These are phyloP conservation scores for Cystoisospora suis DNA, from an alignment of 169 alveolate genomes.

Conservation along the genomic window DNA sequence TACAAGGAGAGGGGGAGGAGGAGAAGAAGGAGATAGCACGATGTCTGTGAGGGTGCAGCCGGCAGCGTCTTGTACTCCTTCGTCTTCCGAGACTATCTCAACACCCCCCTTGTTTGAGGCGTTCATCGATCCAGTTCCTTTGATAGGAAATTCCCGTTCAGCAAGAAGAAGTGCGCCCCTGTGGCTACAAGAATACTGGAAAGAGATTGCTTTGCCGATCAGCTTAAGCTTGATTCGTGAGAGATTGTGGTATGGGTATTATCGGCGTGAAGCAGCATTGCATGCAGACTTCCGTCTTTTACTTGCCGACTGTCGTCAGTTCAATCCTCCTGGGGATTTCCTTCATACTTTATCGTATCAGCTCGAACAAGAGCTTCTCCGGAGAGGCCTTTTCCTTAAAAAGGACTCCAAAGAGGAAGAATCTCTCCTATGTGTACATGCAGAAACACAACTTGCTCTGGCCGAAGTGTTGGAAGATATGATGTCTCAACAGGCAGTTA, in stretches of 20 bases:
- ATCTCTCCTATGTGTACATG: background rate
- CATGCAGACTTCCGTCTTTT: conserved; percentile 47
- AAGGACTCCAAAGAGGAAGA: background rate
- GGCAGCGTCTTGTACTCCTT: too few relatives aligned
- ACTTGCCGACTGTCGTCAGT: conserved; percentile 33
- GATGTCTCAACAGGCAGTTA: background rate
- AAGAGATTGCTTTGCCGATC: conserved; percentile 17
- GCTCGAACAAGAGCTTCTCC: conserved; percentile 17
- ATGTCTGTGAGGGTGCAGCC: too few relatives aligned
- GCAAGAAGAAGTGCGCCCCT: background rate
- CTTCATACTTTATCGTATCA: background rate
- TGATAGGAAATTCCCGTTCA: conserved; percentile 25
- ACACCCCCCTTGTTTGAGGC: conserved; percentile 3
- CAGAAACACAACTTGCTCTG: conserved; percentile 7
- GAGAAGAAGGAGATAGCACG: too few relatives aligned
- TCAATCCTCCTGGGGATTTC: conserved; percentile 31
- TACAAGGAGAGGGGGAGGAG: too few relatives aligned
- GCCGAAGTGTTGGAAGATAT: background rate
- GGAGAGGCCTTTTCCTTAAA: conserved; percentile 18
- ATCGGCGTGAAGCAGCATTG: conserved; percentile 45
- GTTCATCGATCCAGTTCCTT: conserved; percentile 37
- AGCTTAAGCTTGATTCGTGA: background rate
- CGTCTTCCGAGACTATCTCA: too few relatives aligned
- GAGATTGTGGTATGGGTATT: conserved; percentile 40
- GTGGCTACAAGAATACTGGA: conserved; percentile 47